These are phyloP conservation scores for Rhodotorula mucilaginosa DNA, from an alignment of 1,284 basidiomycete genomes.

Conservation along the genomic window DNA sequence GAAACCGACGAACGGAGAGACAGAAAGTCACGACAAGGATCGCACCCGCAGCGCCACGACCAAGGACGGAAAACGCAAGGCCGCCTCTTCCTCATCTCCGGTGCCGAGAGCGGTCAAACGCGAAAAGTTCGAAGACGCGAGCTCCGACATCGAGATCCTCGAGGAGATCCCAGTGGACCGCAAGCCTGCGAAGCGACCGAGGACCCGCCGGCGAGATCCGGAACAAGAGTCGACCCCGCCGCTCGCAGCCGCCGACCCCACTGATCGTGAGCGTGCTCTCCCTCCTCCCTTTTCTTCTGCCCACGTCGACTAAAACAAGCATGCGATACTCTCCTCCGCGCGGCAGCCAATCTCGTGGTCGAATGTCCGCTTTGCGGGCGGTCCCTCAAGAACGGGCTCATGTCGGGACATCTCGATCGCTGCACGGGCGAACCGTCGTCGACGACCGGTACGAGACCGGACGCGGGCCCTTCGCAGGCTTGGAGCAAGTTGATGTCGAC, in stretches of 20 bases:
- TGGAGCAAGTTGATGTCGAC: constrained; percentile 8
- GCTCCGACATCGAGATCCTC: constrained; percentile 24
- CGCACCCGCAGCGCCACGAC: neutral
- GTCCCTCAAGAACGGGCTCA: constrained; percentile 20
- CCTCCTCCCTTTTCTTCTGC: neutral
- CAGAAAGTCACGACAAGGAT: too few relatives aligned
- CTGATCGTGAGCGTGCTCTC: constrained; percentile 17
- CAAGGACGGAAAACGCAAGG: constrained; percentile 6
- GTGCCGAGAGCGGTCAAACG: neutral
- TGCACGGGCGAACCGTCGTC: constrained; percentile 4
- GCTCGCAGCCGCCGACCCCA: constrained; percentile 1
- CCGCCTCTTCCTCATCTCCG: neutral
- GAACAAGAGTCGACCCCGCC: neutral
- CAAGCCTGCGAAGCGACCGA: neutral
- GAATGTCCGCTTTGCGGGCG: constrained; percentile 28
- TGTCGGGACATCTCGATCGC: constrained; percentile 8
- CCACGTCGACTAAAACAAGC: too few relatives aligned
- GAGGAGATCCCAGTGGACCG: neutral
- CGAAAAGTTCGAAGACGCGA: neutral
- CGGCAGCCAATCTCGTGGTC: constrained; percentile 23
- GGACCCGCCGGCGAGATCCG: neutral
- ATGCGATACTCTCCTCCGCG: too few relatives aligned
- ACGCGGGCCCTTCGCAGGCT: neutral
- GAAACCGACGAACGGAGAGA: too few relatives aligned
- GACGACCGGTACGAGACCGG: neutral